Conservation (phyloP, 306 rosid species). For the Nissolia schottii region DNA sequence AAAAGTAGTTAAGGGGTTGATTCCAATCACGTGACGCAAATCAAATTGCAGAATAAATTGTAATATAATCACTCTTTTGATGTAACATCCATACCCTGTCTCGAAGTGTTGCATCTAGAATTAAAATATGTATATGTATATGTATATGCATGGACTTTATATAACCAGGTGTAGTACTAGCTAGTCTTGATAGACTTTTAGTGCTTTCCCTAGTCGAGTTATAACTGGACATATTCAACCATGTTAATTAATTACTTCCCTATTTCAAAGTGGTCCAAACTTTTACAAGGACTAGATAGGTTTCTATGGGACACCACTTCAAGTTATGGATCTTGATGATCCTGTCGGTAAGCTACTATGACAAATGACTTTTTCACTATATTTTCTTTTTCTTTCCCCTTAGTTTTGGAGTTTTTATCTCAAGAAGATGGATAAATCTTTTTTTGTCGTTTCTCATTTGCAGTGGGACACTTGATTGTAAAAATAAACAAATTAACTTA, state of each 20-base stretch:
- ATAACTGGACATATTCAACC: conserved; percentile 18
- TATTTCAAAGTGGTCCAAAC: conserved; percentile 25
- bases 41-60: neutral
- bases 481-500: too few species aligned
- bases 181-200: conserved; percentile 19
- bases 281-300: neutral
- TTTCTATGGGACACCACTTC: neutral
- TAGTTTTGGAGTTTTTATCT: neutral
- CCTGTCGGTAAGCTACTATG: conserved; percentile 12
- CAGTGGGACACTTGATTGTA: neutral
- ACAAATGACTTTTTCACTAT: neutral
- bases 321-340: neutral
- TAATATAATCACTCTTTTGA: neutral
- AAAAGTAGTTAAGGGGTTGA: too few species aligned
- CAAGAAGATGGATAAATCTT: neutral
- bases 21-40: conserved; percentile 4
- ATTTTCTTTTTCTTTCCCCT: neutral
- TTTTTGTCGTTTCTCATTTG: neutral
- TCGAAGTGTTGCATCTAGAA: conserved; percentile 3
- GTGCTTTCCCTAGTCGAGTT: conserved; percentile 10
- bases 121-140: too few species aligned
- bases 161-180: neutral
- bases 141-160: too few species aligned
- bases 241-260: neutral
- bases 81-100: neutral